phyloP scores from a whole-genome alignment of 1,284 basidiomycete species.

The Ceratobasidium theobromae region DNA sequence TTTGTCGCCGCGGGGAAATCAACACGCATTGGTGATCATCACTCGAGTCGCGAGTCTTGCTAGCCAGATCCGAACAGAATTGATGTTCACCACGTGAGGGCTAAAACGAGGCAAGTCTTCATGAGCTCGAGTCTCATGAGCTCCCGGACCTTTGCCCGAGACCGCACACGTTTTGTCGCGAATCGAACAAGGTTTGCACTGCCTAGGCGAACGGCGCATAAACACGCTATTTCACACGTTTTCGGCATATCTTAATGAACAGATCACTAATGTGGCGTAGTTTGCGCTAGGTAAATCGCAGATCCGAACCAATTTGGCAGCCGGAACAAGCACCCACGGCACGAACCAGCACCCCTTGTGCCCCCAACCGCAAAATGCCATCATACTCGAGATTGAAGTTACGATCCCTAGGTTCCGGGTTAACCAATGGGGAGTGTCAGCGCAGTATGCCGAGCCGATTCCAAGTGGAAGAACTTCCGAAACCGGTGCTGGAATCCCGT shows the following conservation, averaged over 20 bases:
- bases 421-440: background rate
- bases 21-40: background rate
- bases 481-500: background rate
- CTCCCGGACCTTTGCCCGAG: background rate
- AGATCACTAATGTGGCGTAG: background rate
- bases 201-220: background rate
- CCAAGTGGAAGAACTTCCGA: background rate
- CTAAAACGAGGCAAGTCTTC: background rate
- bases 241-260: background rate
- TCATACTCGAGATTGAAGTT: background rate
- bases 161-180: background rate
- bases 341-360: background rate
- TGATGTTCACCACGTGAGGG: background rate
- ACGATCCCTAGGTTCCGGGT: background rate
- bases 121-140: background rate
- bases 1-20: background rate
- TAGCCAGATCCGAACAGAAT: background rate
- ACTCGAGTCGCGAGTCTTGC: background rate
- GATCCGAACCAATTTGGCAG: too few relatives aligned
- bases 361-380: background rate
- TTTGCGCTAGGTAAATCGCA: background rate
- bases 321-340: background rate
- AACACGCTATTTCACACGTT: background rate
- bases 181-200: background rate
- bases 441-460: background rate